Base-by-base conservation (phyloP, 129 eudicot species). In the Logfia minima region DNA sequence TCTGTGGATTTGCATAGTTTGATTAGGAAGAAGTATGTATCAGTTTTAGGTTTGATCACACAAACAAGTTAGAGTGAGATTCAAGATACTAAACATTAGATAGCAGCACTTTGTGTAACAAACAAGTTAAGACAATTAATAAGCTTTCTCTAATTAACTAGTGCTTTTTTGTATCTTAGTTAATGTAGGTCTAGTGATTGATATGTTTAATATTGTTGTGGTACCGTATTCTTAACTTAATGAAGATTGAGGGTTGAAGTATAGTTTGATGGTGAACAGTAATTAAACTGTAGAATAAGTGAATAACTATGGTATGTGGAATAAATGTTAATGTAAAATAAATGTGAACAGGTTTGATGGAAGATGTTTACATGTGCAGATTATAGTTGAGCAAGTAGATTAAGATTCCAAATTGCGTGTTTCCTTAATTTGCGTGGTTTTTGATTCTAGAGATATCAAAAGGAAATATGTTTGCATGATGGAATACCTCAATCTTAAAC, bases 101-200 rank as follows among this genome's bases (percentile, higher is more conserved):
- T 72, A 53, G 79, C 61, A 32, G 13, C 75, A 72, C 74, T 74
- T 80, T 80, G 79, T 59, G 66, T 55, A 72, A 64, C 43, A 18
- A 35, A 35, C 59, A 72, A 65, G 78, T 23, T 51, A 72, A 11
- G 13, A 24, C 11, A 61, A 65, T 32, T 31, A 9, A 66, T 2
- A 18, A 52, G 37, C 55, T 39, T 62, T 59, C 29, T 53, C 34
- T 66, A 34, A 51, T 66, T n/a, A 41, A 41, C 48, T 41, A 9
- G 14, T 8, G 48, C 13, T 41, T 10, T 34, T 41, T 41, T 41
- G 60, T 53, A 53, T 17, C n/a, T 18, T 41, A 41, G 2, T 9
- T 41, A 41, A 41, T 41, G 48, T 41, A 10, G 48, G 48, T 41
- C 8, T 41, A 41, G 48, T 48, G 55, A 41, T 2, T 48, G 55